Percentiles rank a stretch among this genome's conserved stretches.
Evolutionary conservation across 2,329 filamentous ascomycete species (phyloP).

Genomic region (Herpotrichia juniperi): DNA sequence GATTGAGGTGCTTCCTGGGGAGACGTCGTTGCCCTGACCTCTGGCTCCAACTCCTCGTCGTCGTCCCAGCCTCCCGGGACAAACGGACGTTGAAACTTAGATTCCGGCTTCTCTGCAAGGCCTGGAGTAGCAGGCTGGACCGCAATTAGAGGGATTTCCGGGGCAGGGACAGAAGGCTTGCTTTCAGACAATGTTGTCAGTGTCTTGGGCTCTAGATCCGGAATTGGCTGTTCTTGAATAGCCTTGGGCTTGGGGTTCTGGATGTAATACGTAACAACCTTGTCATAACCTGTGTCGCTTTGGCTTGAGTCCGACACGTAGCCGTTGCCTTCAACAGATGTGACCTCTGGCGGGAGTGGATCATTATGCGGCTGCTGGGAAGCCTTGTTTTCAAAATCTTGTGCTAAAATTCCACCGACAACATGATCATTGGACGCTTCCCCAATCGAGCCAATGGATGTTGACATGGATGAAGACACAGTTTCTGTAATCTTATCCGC

Average conservation of each 20-base stretch:
- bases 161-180: conserved; percentile 8
- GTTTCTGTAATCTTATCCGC: conserved; percentile 60
- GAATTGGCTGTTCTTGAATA: conserved; percentile 14
- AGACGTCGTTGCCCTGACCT: conserved; percentile 2
- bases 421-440: conserved; percentile 66
- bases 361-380: conserved; percentile 50
- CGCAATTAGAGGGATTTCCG: conserved; percentile 39
- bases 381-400: conserved; percentile 59
- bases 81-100: conserved; percentile 29
- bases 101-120: conserved; percentile 30
- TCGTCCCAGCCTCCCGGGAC: conserved; percentile 40
- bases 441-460: conserved; percentile 39
- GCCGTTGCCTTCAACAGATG: conserved; percentile 69
- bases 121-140: conserved; percentile 45
- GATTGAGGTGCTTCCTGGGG: not conserved
- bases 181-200: conserved; percentile 25
- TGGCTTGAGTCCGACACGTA: conserved; percentile 65
- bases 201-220: conserved; percentile 34
- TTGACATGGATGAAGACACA: conserved; percentile 44
- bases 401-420: conserved; percentile 61
- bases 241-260: not conserved
- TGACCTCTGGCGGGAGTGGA: conserved; percentile 73
- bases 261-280: not conserved
- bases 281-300: conserved; percentile 21
- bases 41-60: conserved; percentile 32